A percentile compares a stretch with the other conserved stretches of the same genome.
Conservation (phyloP, 257 asterid genomes). For the Paulownia fortunei region DNA sequence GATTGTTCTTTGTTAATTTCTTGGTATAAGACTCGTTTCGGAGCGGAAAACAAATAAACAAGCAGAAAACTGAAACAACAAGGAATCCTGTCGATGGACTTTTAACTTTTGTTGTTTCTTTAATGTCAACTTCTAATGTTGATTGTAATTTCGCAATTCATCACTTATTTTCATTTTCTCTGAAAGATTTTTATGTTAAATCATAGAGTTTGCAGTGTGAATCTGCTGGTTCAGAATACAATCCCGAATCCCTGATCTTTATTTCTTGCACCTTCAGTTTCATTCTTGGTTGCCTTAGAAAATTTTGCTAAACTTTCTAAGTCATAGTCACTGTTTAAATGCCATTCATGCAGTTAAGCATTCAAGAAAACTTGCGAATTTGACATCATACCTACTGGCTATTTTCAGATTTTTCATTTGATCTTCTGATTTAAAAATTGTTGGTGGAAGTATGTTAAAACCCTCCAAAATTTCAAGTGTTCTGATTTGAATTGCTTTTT, state of each 20-base stretch:
- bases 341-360: neutral
- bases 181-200: neutral
- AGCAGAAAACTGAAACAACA: neutral
- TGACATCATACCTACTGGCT: no score
- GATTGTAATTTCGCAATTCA: neutral
- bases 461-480: neutral
- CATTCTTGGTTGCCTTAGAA: neutral
- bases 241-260: neutral
- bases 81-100: neutral
- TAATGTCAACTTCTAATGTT: neutral
- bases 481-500: neutral
- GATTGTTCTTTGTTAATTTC: neutral
- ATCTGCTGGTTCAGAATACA: no score
- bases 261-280: neutral
- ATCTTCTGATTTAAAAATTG: no score
- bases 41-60: neutral
- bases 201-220: neutral
- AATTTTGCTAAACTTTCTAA: neutral
- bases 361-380: neutral
- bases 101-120: neutral
- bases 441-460: no score
- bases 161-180: neutral
- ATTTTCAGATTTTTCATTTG: no score
- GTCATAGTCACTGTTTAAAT: neutral
- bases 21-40: neutral